Evolutionary conservation across 352 stramenopile species (phyloP).

Genomic region (Pythium volutum): DNA sequence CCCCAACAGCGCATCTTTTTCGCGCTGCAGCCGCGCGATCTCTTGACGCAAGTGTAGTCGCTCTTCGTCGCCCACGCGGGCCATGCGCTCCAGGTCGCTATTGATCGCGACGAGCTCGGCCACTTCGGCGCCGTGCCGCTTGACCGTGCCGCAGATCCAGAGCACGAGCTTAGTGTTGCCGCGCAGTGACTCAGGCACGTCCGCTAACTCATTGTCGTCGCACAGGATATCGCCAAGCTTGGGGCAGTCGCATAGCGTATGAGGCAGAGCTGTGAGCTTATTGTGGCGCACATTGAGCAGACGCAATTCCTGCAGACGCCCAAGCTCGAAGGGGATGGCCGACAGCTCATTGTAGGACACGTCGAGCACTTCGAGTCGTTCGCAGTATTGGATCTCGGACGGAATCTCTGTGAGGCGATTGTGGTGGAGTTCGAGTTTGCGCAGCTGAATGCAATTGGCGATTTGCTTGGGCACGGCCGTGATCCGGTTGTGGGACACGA

Average conservation of each 20-base stretch:
- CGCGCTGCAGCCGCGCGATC: conserved; percentile 54
- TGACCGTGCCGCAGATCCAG: conserved; percentile 80
- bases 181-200: conserved; percentile 64
- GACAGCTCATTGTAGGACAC: conserved; percentile 66
- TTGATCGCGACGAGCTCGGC: conserved; percentile 76
- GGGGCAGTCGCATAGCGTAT: conserved; percentile 68
- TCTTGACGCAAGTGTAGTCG: conserved; percentile 61
- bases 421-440: conserved; percentile 60
- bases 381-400: conserved; percentile 60
- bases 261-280: conserved; percentile 62
- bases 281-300: conserved; percentile 71
- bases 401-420: conserved; percentile 68
- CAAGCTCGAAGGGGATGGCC: conserved; percentile 48
- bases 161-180: conserved; percentile 72
- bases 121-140: conserved; percentile 59
- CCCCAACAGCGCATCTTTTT: conserved; percentile 55
- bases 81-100: conserved; percentile 64
- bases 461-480: conserved; percentile 50
- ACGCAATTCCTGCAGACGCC: conserved; percentile 46
- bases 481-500: conserved; percentile 63
- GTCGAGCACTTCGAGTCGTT: conserved; percentile 65
- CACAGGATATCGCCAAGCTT: conserved; percentile 49
- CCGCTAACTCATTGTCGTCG: conserved; percentile 55
- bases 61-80: conserved; percentile 70
- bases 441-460: conserved; percentile 53